phyloP scores from a whole-genome alignment of 805 yeast species.

The Millerozyma acaciae region DNA sequence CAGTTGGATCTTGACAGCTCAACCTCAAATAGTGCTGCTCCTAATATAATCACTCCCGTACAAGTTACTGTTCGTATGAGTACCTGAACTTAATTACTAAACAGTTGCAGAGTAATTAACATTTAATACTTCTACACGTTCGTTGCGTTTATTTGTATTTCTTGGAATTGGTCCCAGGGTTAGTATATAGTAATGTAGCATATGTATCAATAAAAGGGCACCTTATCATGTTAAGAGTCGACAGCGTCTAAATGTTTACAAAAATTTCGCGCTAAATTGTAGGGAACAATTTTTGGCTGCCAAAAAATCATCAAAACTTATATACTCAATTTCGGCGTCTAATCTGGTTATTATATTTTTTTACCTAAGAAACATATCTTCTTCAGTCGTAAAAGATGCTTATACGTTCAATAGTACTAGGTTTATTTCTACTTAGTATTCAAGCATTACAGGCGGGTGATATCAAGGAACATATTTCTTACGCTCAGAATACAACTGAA shows the following conservation, averaged over 20 bases:
- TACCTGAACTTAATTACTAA: conserved; percentile 22
- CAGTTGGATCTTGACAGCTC: conserved; percentile 27
- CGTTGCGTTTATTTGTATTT: background rate
- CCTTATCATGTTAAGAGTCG: background rate
- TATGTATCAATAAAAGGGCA: background rate
- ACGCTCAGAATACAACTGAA: conserved; percentile 3
- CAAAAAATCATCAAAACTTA: too few relatives aligned
- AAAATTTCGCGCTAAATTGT: background rate
- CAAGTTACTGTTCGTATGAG: conserved; percentile 42
- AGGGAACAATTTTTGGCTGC: background rate
- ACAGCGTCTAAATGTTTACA: background rate
- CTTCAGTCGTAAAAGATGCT: too few relatives aligned
- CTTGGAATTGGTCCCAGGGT: background rate
- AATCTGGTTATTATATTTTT: background rate
- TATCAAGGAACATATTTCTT: conserved; percentile 3
- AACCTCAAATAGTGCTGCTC: conserved; percentile 25
- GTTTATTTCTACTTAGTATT: background rate
- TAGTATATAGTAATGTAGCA: background rate
- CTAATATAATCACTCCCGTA: conserved; percentile 37
- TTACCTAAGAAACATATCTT: too few relatives aligned
- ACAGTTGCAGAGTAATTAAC: too few relatives aligned
- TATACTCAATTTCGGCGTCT: too few relatives aligned
- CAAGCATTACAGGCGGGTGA: conserved; percentile 3
- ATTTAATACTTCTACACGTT: too few relatives aligned
- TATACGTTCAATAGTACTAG: too few relatives aligned